These are phyloP conservation scores for Tolypocladium tropicale DNA, from an alignment of 2,329 filamentous ascomycete genomes.

Conservation along the genomic window DNA sequence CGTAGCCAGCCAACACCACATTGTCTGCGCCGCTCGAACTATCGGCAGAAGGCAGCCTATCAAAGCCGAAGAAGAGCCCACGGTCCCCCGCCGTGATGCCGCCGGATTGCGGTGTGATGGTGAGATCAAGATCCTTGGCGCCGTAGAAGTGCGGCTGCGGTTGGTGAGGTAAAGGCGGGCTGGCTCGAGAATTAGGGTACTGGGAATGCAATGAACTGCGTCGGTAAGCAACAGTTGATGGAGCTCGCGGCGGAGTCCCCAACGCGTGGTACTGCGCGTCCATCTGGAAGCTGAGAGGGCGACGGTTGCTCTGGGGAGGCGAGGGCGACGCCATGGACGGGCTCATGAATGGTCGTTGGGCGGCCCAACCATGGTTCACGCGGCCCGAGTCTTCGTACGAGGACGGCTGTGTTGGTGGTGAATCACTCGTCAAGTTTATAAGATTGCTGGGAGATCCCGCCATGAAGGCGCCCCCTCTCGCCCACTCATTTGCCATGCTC, in stretches of 20 bases:
- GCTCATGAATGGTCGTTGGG: constrained; percentile 33
- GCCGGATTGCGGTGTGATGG: constrained; percentile 44
- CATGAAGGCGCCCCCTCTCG: constrained; percentile 24
- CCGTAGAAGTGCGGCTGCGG: constrained; percentile 70
- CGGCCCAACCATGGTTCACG: constrained; percentile 33
- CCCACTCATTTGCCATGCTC: constrained; percentile 37
- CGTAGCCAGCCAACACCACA: constrained; percentile 66
- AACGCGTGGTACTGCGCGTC: constrained; percentile 32
- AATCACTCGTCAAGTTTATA: constrained; percentile 40
- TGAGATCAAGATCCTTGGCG: constrained; percentile 63
- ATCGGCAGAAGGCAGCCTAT: constrained; percentile 47
- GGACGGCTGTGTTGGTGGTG: constrained; percentile 41
- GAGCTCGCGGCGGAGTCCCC: constrained; percentile 26
- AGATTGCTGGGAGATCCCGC: constrained; percentile 43
- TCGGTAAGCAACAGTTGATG: constrained; percentile 23
- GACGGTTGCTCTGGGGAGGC: constrained; percentile 24
- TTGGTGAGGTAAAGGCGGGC: constrained; percentile 59
- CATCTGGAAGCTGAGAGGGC: constrained; percentile 46
- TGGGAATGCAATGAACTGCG: constrained; percentile 43
- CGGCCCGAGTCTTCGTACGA: constrained; percentile 38
- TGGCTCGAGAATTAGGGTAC: constrained; percentile 33
- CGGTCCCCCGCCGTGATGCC: constrained; percentile 54
- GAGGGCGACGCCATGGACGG: constrained; percentile 33
- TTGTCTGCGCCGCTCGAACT: constrained; percentile 40
- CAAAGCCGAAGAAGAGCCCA: constrained; percentile 75